These are phyloP conservation scores for Fusarium heterosporum DNA, from an alignment of 2,329 filamentous ascomycete genomes.

Conservation along the genomic window DNA sequence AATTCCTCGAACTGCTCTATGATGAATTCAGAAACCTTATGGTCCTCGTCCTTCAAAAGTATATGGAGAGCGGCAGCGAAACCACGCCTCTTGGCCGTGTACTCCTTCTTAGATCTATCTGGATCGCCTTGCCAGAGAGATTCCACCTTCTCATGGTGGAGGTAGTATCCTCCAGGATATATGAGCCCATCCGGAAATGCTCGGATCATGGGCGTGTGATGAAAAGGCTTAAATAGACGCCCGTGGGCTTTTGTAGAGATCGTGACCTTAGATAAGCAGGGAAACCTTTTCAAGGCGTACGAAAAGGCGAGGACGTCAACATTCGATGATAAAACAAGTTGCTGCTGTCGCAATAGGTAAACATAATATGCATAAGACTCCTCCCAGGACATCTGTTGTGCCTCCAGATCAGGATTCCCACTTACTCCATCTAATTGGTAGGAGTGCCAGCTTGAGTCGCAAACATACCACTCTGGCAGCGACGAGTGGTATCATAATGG, in stretches of 20 bases:
- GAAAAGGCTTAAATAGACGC: constrained; percentile 50
- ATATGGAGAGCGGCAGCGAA: constrained; percentile 46
- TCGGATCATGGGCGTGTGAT: constrained; percentile 58
- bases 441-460: background rate
- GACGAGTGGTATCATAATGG: too few relatives aligned
- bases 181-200: constrained; percentile 54
- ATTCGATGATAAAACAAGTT: constrained; percentile 42
- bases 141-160: rapidly evolving
- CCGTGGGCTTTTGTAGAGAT: constrained; percentile 57
- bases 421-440: background rate
- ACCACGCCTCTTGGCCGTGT: constrained; percentile 40
- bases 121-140: constrained; percentile 11
- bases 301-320: constrained; percentile 50
- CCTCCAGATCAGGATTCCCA: background rate
- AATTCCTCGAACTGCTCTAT: background rate
- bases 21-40: constrained; percentile 36
- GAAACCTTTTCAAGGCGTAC: constrained; percentile 51
- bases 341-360: background rate
- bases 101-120: constrained; percentile 9
- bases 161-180: constrained; percentile 50
- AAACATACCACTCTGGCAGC: background rate
- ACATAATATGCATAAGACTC: background rate
- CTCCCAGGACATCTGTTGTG: background rate
- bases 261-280: constrained; percentile 51
- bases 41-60: constrained; percentile 41